Base-by-base conservation (phyloP, 2,329 filamentous ascomycete species). In the Venturia oleaginea region DNA sequence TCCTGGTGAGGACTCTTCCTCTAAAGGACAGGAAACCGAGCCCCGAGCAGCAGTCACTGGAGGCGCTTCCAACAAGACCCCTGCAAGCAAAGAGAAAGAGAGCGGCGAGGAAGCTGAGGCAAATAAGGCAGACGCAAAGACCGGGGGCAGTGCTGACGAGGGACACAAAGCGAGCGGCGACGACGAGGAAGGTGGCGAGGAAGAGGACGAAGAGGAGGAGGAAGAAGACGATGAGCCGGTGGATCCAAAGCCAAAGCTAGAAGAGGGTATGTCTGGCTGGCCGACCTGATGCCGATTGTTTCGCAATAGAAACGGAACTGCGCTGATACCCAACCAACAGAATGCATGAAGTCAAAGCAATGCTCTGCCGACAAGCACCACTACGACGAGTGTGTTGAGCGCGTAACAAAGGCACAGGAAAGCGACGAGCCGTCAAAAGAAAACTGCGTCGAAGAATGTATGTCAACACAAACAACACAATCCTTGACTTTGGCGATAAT, bases 401-500 rank as follows among this genome's bases (percentile, higher is more conserved):
- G 94, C 73, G 94, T 99, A 71, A 78, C 83, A 75, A 76, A 82
- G 71, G 86, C 91, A 73, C 85, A 88, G 71, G 84, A 66, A 43
- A 66, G 88, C 69, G 86, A 88, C 71, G 83, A 84, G 78, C 86
- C 87, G 79, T 87, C 87, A 72, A 86, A 90, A 73, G 94, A 99
- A 85, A 92, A 97, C 82, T 99, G 94, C 74, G 91, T 97, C 70
- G 94, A 99, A 84, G 94, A 99, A 84, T 99, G 94, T 97, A 89
- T 80, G 92, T 86, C 61, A 22, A 59, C 34, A 37, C 34, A 32
- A 38, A 27, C 7, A 22, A 38, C 3, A 13, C 22, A 2, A 17
- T 0, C 37, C 59, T 7, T 48, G 51, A 34, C 4, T 71, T 61
- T 70, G 64, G n/a, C 17, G 27, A 22, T 43, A 62, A 61, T 65